Evolutionary conservation across 192 early-diverging fungal species (phyloP), one percentile per base, ranked within the genome.

Genomic region (Funneliformis geosporum): DNA sequence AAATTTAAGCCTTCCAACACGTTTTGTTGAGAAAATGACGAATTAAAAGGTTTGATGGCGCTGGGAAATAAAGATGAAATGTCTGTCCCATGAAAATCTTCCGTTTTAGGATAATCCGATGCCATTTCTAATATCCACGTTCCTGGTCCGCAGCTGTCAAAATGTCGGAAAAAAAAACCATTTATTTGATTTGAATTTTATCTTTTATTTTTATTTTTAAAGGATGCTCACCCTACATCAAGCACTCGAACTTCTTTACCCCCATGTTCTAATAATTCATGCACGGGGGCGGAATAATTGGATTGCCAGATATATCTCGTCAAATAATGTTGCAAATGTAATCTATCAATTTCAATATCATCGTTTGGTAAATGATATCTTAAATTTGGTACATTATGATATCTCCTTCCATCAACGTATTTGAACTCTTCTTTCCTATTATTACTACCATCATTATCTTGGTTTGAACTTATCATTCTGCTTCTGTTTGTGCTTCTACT

Each of bases 21-120:
- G 64, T 85, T 68, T 43, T 81, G 81, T 14, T 33, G 33, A 16
- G 70, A 69, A 66, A 87, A 87, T 9, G 50, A 40, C 47, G 82
- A 83, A 70, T 87, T 87, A 1, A 65, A 44, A 0, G 86, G 86
- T n/a, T 55, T 55, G 18, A 55, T 55, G 7, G 50, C 21, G 7
- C 6, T 16, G 7, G 50, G 50, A 55, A 55, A 55, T 55, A 55
- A 21, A 55, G 50, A 18, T n/a, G 18, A 14, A 6, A 55, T 55
- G 5, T 55, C 50, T 55, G 7, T 55, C 5, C 50, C 50, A 55
- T 21, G 50, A 55, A 55, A 55, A 14, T 21, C 2, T 6, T 7
- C 50, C 5, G 50, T 55, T 21, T 55, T 4, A 21, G 50, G 50
- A 7, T 55, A 55, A 55, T 18, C 16, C 16, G 50, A 55, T 55